A percentile compares a stretch with the other conserved stretches of the same genome.
Conservation (phyloP, 345 rosid genomes). For the Lepidium didymum region DNA sequence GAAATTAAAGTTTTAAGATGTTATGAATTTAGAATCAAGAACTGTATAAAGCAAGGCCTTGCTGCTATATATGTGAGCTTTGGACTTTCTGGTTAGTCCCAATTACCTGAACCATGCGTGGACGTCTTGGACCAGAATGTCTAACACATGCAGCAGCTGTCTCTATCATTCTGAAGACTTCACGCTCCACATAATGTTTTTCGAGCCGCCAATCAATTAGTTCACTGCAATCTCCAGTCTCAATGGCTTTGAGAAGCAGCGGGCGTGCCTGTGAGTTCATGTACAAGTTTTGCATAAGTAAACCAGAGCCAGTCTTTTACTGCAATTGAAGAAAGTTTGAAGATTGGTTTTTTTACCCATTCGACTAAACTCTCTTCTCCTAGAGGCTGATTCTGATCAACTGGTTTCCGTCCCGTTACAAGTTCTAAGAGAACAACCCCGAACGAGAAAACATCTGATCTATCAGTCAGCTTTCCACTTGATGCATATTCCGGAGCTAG, state of each 20-base stretch:
- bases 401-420: conserved; percentile 86
- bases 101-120: conserved; percentile 90
- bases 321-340: neutral
- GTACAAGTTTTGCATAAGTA: conserved; percentile 27
- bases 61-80: neutral
- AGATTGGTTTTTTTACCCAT: conserved; percentile 55
- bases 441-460: conserved; percentile 93
- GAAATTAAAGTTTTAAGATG: neutral
- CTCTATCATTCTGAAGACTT: conserved; percentile 77
- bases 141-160: conserved; percentile 96
- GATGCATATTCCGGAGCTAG: conserved; percentile 96
- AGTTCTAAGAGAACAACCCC: conserved; percentile 96
- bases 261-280: conserved; percentile 80
- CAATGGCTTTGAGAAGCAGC: conserved; percentile 53
- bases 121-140: conserved; percentile 80
- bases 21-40: neutral
- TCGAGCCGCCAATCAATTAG: conserved; percentile 69
- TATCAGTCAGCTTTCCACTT: conserved; percentile 89
- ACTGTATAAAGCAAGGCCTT: neutral
- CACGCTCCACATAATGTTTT: conserved; percentile 64
- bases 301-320: conserved; percentile 31
- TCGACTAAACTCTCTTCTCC: conserved; percentile 98
- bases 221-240: conserved; percentile 59
- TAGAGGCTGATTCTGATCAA: conserved; percentile 73
- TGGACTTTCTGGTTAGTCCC: neutral